Evolutionary conservation across 2,329 filamentous ascomycete species (phyloP), one percentile per base, ranked within the genome.

Genomic region (Knufia petricola): DNA sequence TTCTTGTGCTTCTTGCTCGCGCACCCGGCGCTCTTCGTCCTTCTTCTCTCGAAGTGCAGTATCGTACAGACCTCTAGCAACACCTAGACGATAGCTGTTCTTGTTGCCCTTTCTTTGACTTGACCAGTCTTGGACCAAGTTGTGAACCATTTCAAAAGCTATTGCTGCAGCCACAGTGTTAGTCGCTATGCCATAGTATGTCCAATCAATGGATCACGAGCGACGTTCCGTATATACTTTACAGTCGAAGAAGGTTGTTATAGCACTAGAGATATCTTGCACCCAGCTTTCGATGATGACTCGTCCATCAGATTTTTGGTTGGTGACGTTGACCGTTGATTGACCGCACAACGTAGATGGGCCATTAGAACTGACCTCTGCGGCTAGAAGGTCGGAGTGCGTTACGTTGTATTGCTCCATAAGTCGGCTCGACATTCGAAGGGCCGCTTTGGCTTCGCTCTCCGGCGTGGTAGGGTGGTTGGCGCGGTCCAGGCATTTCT

Each of bases 111-210:
- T 49, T 10, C 21, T 13, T n/a, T 13, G 39, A 4, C 21, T 23
- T 2, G 55, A 52, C 57, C 58, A 60, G 20, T 56, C 50, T 26
- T 55, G 38, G 9, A 58, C 58, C 50, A 53, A 42, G 47, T 60
- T 60, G 34, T 56, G 57, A 8, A 50, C 50, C 48, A 56, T 60
- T 38, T 59, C 55, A 26, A 60, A 60, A 4, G 58, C 57, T 20
- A 53, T 37, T 2, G 56, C 58, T 17, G 59, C 58, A 7, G 51
- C 52, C 1, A 55, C 51, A 3, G 59, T 60, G 23, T 59, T 58
- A 19, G 54, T 48, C 1, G 54, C 55, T 32, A 61, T 55, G 3
- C 60, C 60, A 36, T 55, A 58, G 47, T 60, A 61, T 1, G 49
- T 54, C 26, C 52, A 55, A 13, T 55, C 50, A 20, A 52, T 44